Base-by-base conservation (phyloP, 2,329 filamentous ascomycete species). In the Aspergillus melleus region DNA sequence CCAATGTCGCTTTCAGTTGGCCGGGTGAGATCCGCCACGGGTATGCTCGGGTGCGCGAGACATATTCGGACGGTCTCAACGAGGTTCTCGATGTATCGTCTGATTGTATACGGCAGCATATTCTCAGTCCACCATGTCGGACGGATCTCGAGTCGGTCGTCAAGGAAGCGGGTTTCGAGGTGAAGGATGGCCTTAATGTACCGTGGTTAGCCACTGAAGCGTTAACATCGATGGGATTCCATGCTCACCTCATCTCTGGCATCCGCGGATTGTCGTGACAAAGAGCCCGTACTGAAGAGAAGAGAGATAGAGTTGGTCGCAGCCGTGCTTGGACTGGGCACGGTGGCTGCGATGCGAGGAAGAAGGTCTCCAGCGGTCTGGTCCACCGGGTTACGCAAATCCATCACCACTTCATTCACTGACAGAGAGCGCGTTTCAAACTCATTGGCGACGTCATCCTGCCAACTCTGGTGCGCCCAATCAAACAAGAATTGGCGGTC, bases 51-150 rank as follows among this genome's bases (percentile, higher is more conserved):
- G 36, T 68, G 70, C 11, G 69, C 63, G 22, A 78, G 60, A 58
- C 73, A 77, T 16, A 72, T 55, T 51, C 69, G 65, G 54, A 83
- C 60, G 1, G 71, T 77, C 52, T 83, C 76, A 52, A 73, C 70
- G 32, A 83, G 71, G 24, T 74, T 76, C 46, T 79, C 71, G 42
- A 82, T 72, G 55, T 82, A 73, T 29, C 73, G 74, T 2, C 71
- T 72, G 1, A 81, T 70, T 61, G 80, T 81, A 63, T 79, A 80
- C 42, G 70, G 72, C 16, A 79, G 71, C 66, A 81, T 76, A 46
- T 70, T 76, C 4, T 77, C 66, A 12, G 74, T 72, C 36, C 74
- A 70, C 78, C 80, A 82, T 57, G 73, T 61, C n/a, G 80, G 76
- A 11, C 71, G 73, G 8, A 80, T 72, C 16, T 74, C 61, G 19